phyloP scores from a whole-genome alignment of 768 basidiomycete species.

The Lyophyllum atratum region DNA sequence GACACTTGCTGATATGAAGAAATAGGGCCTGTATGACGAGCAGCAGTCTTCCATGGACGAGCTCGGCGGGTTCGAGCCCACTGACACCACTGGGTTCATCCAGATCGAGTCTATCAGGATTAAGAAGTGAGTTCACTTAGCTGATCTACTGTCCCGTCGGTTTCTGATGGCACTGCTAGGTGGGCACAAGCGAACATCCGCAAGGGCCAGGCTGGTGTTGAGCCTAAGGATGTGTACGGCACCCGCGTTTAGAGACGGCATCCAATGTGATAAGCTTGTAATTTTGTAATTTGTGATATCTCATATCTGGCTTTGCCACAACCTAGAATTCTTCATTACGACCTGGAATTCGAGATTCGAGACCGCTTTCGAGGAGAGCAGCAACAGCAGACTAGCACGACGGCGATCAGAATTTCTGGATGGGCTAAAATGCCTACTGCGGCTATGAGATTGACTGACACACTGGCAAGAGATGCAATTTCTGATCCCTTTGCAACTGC shows the following conservation, averaged over 20 bases:
- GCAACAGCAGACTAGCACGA: too few species aligned
- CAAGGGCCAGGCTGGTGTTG: constrained; percentile 81
- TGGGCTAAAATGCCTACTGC: too few species aligned
- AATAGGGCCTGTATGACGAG: constrained; percentile 91
- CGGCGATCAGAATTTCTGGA: too few species aligned
- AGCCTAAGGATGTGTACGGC: constrained; percentile 79
- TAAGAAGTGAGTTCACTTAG: constrained; percentile 72
- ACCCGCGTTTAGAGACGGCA: constrained; percentile 47
- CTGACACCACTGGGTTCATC: constrained; percentile 95
- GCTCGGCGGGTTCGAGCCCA: constrained; percentile 96
- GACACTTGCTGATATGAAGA: neutral
- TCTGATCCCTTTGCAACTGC: too few species aligned
- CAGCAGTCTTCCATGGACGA: constrained; percentile 98
- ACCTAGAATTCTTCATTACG: too few species aligned
- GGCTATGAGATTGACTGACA: too few species aligned
- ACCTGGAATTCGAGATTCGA: too few species aligned
- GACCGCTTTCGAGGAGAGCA: too few species aligned
- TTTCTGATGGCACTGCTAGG: constrained; percentile 35
- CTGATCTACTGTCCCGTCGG: constrained; percentile 2
- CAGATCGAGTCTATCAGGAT: constrained; percentile 97
- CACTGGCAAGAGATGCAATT: too few species aligned
- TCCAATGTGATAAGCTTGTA: neutral
- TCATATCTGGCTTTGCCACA: too few species aligned
- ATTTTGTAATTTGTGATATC: too few species aligned
- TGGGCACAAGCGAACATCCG: constrained; percentile 89